Percentiles rank a stretch among this genome's conserved stretches.
Evolutionary conservation across 1,139 yeast species (phyloP).

Genomic region (Kodamaea fungicola): DNA sequence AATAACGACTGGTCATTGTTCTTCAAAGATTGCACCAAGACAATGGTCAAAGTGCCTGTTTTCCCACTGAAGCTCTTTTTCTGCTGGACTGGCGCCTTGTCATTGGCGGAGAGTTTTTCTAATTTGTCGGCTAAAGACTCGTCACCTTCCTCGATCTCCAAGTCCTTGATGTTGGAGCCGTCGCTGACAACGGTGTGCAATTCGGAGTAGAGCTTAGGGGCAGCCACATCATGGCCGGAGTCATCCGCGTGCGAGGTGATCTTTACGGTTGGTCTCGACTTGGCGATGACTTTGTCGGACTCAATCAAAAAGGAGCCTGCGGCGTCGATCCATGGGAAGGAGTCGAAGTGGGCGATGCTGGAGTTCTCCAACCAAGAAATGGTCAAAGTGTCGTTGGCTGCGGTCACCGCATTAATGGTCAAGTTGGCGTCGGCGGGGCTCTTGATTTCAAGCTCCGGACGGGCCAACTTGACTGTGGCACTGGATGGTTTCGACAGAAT

Average conservation of each 20-base stretch:
- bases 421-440: conserved; percentile 35
- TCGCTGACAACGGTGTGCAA: conserved; percentile 61
- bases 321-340: conserved; percentile 50
- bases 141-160: conserved; percentile 31
- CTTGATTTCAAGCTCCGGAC: conserved; percentile 41
- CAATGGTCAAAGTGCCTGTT: conserved; percentile 63
- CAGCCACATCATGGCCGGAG: conserved; percentile 68
- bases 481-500: conserved; percentile 49
- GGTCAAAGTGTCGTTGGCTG: conserved; percentile 38
- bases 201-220: conserved; percentile 68
- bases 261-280: conserved; percentile 36
- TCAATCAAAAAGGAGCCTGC: conserved; percentile 21
- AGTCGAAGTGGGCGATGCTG: conserved; percentile 61
- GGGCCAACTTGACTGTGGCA: conserved; percentile 38
- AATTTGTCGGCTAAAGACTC: conserved; percentile 59
- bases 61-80: conserved; percentile 31
- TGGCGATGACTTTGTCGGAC: conserved; percentile 29
- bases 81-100: conserved; percentile 13
- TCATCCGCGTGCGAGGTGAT: conserved; percentile 32
- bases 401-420: conserved; percentile 35
- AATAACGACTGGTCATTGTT: conserved; percentile 68
- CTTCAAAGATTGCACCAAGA: conserved; percentile 67
- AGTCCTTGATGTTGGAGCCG: conserved; percentile 60
- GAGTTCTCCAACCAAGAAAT: conserved; percentile 75
- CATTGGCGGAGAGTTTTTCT: conserved; percentile 37